These are phyloP conservation scores for Pestalotiopsis sp. DNA, from an alignment of 2,329 filamentous ascomycete species.

Conservation along the genomic window DNA sequence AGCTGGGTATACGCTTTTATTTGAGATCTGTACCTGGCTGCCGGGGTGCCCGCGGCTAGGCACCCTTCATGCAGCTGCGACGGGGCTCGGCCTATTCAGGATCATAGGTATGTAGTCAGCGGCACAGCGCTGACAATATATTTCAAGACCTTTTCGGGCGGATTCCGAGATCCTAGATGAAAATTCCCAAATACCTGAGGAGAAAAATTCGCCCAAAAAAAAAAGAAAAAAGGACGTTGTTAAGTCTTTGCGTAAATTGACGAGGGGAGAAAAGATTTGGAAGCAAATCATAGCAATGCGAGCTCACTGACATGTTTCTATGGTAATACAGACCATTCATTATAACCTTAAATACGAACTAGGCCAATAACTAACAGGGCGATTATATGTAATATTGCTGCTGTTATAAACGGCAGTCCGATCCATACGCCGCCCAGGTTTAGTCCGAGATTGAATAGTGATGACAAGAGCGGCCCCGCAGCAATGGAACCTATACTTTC, in stretches of 20 bases:
- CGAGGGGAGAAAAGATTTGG: background rate
- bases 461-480: background rate
- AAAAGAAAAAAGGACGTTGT: slow-evolving; percentile 20
- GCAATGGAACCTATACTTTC: background rate
- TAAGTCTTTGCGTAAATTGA: slow-evolving; percentile 25
- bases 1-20: too few relatives aligned
- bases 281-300: background rate
- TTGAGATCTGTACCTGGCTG: too few relatives aligned
- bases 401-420: background rate
- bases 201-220: slow-evolving; percentile 17
- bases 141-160: too few relatives aligned
- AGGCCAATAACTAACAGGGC: background rate
- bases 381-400: background rate
- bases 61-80: too few relatives aligned
- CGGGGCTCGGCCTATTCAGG: too few relatives aligned
- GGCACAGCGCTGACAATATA: too few relatives aligned
- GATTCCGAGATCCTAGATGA: slow-evolving; percentile 21
- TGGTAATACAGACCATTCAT: too few relatives aligned
- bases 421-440: background rate
- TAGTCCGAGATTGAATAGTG: background rate
- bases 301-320: too few relatives aligned
- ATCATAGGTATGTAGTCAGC: too few relatives aligned
- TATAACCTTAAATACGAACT: background rate
- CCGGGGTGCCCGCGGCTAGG: too few relatives aligned
- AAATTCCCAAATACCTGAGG: slow-evolving; percentile 14